Conservation (phyloP, 306 rosid genomes). For the Hippophae rhamnoides region DNA sequence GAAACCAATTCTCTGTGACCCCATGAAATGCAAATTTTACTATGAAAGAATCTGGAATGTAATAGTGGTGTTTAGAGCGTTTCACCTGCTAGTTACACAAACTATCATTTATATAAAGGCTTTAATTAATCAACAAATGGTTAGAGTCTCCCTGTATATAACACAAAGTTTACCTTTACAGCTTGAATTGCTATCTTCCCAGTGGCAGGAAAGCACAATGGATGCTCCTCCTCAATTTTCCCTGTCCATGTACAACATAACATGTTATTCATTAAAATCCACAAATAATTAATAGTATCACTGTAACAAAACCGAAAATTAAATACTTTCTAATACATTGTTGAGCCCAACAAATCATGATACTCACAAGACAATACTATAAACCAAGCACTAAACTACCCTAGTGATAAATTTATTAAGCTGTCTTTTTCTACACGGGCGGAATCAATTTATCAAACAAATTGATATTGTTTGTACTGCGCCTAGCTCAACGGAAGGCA, state of each 20-base stretch:
- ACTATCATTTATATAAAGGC: neutral
- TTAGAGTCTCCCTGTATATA: too few relatives aligned
- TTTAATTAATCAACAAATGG: neutral
- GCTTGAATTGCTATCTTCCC: slow-evolving; percentile 26
- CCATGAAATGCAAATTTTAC: slow-evolving; percentile 26
- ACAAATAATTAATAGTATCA: neutral
- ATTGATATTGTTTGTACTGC: too few relatives aligned
- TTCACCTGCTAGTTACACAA: slow-evolving; percentile 26
- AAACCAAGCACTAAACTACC: too few relatives aligned
- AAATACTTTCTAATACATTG: too few relatives aligned
- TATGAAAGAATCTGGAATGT: slow-evolving; percentile 30
- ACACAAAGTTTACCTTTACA: slow-evolving; percentile 26
- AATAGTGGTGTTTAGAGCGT: slow-evolving; percentile 26
- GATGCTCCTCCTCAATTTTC: slow-evolving; percentile 33
- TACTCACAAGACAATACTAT: too few relatives aligned
- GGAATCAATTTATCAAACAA: too few relatives aligned
- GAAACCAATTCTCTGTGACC: slow-evolving; percentile 20
- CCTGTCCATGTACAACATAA: slow-evolving; percentile 10
- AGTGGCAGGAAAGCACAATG: slow-evolving; percentile 19
- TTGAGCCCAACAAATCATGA: too few relatives aligned
- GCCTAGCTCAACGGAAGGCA: too few relatives aligned
- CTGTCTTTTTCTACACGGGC: too few relatives aligned
- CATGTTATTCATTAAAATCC: neutral
- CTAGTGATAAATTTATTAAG: too few relatives aligned
- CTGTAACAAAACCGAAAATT: neutral